A percentile compares a stretch with the other conserved stretches of the same genome.
Conservation (phyloP, 2,329 filamentous ascomycete genomes). For the Ramularia endophylla region DNA sequence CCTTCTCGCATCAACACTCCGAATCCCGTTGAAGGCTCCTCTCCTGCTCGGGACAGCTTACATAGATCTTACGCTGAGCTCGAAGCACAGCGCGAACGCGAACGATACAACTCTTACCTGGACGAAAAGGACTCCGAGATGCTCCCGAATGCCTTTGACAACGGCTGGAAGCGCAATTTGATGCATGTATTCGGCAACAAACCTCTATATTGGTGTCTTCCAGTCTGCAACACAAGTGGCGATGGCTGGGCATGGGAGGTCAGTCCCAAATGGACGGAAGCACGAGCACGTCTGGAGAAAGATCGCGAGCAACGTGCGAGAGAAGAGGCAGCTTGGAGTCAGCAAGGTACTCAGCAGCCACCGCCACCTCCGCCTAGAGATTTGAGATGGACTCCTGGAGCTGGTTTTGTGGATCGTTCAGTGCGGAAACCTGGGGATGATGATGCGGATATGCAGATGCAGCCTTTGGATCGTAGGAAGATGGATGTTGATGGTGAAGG, state of each 20-base stretch:
- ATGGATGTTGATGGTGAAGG: conserved; percentile 29
- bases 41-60: conserved; percentile 41
- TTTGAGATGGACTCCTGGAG: conserved; percentile 24
- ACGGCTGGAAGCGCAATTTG: conserved; percentile 76
- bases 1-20: conserved; percentile 29
- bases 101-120: conserved; percentile 72
- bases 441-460: conserved; percentile 35
- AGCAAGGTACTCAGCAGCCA: conserved; percentile 7
- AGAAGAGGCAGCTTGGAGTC: conserved; percentile 18
- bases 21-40: conserved; percentile 22
- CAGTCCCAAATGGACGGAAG: conserved; percentile 69
- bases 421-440: conserved; percentile 15
- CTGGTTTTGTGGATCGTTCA: conserved; percentile 33
- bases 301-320: conserved; percentile 41
- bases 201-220: conserved; percentile 69
- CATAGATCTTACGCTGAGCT: conserved; percentile 46
- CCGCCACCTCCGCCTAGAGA: conserved; percentile 10
- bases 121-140: conserved; percentile 84
- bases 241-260: conserved; percentile 96
- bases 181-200: conserved; percentile 72
- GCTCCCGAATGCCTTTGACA: conserved; percentile 88
- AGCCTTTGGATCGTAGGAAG: conserved; percentile 34
- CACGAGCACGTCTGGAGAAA: conserved; percentile 49
- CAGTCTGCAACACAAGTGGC: conserved; percentile 77
- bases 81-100: conserved; percentile 59